A percentile compares a stretch with the other conserved stretches of the same genome.
These are phyloP conservation scores for Fraxinus latifolia DNA, from an alignment of 305 asterid species.

Conservation along the genomic window DNA sequence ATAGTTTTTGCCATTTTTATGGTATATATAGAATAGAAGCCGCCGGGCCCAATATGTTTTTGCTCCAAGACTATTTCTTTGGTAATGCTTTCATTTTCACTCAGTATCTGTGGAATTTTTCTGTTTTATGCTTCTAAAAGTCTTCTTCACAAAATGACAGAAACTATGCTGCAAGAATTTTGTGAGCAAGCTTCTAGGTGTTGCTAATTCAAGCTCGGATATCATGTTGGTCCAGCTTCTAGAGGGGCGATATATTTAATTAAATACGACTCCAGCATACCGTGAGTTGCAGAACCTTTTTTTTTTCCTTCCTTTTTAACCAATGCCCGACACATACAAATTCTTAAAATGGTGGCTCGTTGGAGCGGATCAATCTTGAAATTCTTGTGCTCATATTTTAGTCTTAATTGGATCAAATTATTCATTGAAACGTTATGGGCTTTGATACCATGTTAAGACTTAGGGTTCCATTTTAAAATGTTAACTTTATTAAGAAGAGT, in stretches of 20 bases:
- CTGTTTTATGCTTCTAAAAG: not conserved
- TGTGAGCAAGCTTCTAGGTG: not conserved
- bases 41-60: not conserved
- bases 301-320: not conserved
- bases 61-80: not conserved
- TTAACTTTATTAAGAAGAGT: too few species aligned
- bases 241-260: not conserved
- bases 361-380: too few species aligned
- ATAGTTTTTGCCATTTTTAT: not conserved
- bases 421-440: too few species aligned
- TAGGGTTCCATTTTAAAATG: too few species aligned
- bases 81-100: not conserved
- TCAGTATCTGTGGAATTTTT: not conserved
- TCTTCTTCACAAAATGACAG: not conserved
- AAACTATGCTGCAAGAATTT: not conserved
- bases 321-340: not conserved
- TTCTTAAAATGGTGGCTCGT: not conserved
- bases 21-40: not conserved
- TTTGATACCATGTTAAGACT: too few species aligned
- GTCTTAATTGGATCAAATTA: too few species aligned
- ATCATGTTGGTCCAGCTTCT: not conserved
- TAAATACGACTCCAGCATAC: not conserved
- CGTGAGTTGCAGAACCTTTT: not conserved
- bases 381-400: too few species aligned
- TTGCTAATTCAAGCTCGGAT: not conserved